A percentile compares a stretch with the other conserved stretches of the same genome.
Evolutionary conservation across 169 alveolate genomes (phyloP).

Genomic region (Eimeria sp.): DNA sequence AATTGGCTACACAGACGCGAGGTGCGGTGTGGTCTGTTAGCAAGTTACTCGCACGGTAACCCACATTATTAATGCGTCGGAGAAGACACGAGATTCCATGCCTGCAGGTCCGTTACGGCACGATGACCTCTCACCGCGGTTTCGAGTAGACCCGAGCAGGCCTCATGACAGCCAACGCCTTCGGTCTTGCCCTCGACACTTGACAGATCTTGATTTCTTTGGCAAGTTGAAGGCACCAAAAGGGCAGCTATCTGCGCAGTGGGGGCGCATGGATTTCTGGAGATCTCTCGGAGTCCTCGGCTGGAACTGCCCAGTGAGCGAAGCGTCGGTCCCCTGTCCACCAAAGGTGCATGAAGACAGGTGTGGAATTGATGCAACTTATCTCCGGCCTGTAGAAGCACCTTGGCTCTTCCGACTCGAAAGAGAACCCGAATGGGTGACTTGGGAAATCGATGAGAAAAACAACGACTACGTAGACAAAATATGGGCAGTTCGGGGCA

Average conservation of each 20-base stretch:
- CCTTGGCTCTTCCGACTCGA: constrained; percentile 67
- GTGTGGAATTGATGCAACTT: constrained; percentile 63
- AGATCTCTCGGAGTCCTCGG: neutral
- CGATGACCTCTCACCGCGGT: constrained; percentile 45
- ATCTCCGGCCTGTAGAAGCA: constrained; percentile 40
- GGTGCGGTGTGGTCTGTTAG: neutral
- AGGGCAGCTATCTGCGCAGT: constrained; percentile 61
- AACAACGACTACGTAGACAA: constrained; percentile 59
- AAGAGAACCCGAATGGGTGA: constrained; percentile 37
- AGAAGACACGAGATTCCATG: neutral
- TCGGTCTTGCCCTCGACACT: constrained; percentile 20
- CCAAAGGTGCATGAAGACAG: constrained; percentile 45
- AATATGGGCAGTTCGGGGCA: constrained; percentile 53
- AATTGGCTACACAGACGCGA: neutral
- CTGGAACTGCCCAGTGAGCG: constrained; percentile 48
- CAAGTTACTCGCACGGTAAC: neutral
- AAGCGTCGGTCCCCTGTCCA: constrained; percentile 34
- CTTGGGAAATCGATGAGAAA: constrained; percentile 25
- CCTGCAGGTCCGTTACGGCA: constrained; percentile 56
- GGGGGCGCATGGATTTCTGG: constrained; percentile 43
- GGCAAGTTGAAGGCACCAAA: constrained; percentile 37
- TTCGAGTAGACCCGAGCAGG: constrained; percentile 45
- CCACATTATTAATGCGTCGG: neutral
- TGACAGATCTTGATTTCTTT: constrained; percentile 34
- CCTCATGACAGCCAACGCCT: neutral